These are phyloP conservation scores for Termitomyces sp. DNA, from an alignment of 768 basidiomycete genomes.

Conservation along the genomic window DNA sequence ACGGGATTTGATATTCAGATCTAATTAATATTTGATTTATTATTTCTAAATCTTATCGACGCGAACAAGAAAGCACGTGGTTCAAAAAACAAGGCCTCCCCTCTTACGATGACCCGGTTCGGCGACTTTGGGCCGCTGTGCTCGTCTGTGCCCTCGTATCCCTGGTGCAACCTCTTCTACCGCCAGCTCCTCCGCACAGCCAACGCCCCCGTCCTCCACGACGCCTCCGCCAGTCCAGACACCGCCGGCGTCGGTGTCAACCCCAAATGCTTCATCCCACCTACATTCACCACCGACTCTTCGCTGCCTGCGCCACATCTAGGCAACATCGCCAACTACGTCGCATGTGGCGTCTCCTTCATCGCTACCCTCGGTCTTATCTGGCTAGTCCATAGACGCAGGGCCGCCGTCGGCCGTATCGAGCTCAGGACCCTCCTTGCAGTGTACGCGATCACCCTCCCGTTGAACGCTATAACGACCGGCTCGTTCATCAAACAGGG, in stretches of 20 bases:
- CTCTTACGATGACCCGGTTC: slow-evolving; percentile 43
- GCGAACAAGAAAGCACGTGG: background rate
- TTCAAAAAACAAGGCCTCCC: background rate
- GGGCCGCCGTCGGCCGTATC: slow-evolving; percentile 86
- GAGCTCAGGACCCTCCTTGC: slow-evolving; percentile 66
- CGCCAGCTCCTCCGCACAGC: slow-evolving; percentile 50
- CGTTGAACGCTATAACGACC: slow-evolving; percentile 77
- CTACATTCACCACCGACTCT: slow-evolving; percentile 49
- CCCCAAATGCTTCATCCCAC: slow-evolving; percentile 72
- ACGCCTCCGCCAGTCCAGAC: slow-evolving; percentile 35
- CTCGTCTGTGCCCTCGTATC: slow-evolving; percentile 66
- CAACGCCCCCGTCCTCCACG: slow-evolving; percentile 31
- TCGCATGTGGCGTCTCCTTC: slow-evolving; percentile 73
- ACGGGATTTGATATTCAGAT: background rate
- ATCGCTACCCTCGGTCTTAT: slow-evolving; percentile 55
- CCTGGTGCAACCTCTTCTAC: slow-evolving; percentile 96
- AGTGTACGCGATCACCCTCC: slow-evolving; percentile 66
- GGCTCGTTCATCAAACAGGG: slow-evolving; percentile 80
- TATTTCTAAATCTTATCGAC: background rate
- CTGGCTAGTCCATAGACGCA: slow-evolving; percentile 52
- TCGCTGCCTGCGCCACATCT: slow-evolving; percentile 23
- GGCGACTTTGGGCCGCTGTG: slow-evolving; percentile 74
- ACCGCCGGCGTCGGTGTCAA: slow-evolving; percentile 81
- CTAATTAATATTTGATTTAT: no score
- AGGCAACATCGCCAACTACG: slow-evolving; percentile 85